Base-by-base conservation (phyloP, 495 filamentous ascomycete genomes). In the Symbiotaphrina buchneri region DNA sequence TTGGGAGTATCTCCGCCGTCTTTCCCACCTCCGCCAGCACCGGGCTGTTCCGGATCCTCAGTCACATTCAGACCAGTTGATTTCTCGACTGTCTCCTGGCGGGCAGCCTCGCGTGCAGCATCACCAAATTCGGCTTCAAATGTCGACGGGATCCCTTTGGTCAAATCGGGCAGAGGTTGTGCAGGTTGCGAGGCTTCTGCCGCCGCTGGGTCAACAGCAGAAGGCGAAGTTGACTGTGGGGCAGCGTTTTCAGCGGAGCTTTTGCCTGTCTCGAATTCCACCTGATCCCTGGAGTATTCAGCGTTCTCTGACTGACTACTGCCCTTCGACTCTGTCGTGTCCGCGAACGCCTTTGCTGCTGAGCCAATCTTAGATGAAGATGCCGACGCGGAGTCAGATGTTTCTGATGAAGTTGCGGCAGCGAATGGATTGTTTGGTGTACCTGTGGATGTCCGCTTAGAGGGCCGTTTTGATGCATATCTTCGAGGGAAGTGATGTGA, bases 91-190 rank as follows among this genome's bases (percentile, higher is more conserved):
- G 28, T 10, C 8, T 14, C 14, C 10, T 21, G 27, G 21, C 10
- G 30, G 6, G 28, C n/a, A 6, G 23, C 13, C n/a, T 41, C 34
- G 30, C 18, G 8, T 35, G 26, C 4, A 20, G 30, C 15, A 18
- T 32, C 10, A 24, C 34, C 18, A 15, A 16, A 15, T 10, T 76
- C 68, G 37, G 74, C 65, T 44, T 87, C 78, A 21, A 91, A 58
- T 11, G 82, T 91, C 13, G 82, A 91, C 0, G 83, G 83, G 35
- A 93, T 87, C 39, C 83, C 83, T 46, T 85, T 74, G 5, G 78
- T 85, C 15, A 93, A 65, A 45, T 93, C 82, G 34, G 83, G 83
- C 11, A 93, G 61, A 13, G 74, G 71, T 41, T 63, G 53, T 2
- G 54, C 47, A 35, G 58, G 47, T 25, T 51, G 46, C 44, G 50